Base-by-base conservation (phyloP, 2,329 filamentous ascomycete genomes). In the Dendryphion nanum region DNA sequence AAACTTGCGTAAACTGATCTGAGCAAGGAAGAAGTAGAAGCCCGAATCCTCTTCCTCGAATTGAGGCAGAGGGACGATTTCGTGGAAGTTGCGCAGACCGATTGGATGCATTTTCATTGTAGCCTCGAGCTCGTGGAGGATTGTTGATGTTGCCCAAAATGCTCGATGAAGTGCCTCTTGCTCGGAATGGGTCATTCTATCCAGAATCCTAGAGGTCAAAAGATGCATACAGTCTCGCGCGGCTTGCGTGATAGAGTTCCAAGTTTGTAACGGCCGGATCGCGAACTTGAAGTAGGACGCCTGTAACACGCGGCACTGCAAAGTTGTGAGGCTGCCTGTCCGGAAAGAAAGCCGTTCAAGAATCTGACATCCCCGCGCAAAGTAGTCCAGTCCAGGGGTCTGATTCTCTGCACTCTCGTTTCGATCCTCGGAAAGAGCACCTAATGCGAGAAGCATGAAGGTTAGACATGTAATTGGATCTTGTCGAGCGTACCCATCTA, bases 61-160 rank as follows among this genome's bases (percentile, higher is more conserved):
- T 20, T 53, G 50, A 2, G 56, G 55, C n/a, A 59, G 44, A 14
- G 55, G 51, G 3, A 59, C 56, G 12, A 56, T 33, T 20, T 58
- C 53, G 32, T 57, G 56, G 24, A 57, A 57, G 17, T 59, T 53
- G 8, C 51, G 45, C 12, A 58, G 35, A 4, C 56, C 55, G n/a
- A 49, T 58, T 3, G 56, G 50, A 35, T 57, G 53, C 50, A 55
- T 55, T 30, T 59, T 57, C 36, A 56, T 54, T 8, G 55, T 54
- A 4, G 53, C 53, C 39, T 59, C 51, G 13, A 59, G 46, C 38
- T 57, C 55, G 33, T 57, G 52, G 3, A 55, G 26, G 4, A 56
- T 46, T 4, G 45, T 53, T 2, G 52, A 56, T n/a, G 46, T 51
- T 12, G 50, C 48, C 55, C 55, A 59, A 14, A 59, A 58, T 4